Conservation (phyloP, 169 alveolate genomes). For the Cyclospora cayetanensis region DNA sequence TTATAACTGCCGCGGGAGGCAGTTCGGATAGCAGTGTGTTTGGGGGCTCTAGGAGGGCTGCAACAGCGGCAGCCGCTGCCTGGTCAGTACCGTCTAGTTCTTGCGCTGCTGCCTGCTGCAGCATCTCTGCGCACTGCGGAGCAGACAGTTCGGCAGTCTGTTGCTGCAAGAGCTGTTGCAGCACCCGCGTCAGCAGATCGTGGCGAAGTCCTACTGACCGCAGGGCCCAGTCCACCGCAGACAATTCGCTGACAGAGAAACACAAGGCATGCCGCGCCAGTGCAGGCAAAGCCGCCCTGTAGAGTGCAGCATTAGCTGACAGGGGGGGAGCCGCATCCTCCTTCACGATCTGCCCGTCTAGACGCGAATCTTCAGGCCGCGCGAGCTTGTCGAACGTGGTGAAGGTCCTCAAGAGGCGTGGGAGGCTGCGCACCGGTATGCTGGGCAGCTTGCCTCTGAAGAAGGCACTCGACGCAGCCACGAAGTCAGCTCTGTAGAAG, state of each 20-base stretch:
- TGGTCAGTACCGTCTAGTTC: neutral
- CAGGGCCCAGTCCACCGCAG: conserved; percentile 50
- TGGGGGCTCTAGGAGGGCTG: conserved; percentile 12
- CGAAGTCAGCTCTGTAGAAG: conserved; percentile 44
- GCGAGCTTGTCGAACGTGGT: conserved; percentile 60
- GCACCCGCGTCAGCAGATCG: conserved; percentile 41
- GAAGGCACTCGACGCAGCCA: conserved; percentile 23
- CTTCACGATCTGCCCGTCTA: neutral
- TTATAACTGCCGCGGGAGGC: neutral
- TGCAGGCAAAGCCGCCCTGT: conserved; percentile 47
- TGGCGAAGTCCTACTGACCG: conserved; percentile 55
- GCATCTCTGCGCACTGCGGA: conserved; percentile 1
- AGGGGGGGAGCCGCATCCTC: neutral
- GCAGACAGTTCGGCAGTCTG: conserved; percentile 18
- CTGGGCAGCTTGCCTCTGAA: conserved; percentile 13
- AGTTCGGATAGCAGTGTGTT: neutral
- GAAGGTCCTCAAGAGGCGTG: conserved; percentile 49
- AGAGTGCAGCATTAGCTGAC: conserved; percentile 15
- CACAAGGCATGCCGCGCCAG: conserved; percentile 33
- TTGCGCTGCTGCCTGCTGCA: conserved; percentile 42
- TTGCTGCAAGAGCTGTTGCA: conserved; percentile 50
- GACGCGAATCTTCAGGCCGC: neutral
- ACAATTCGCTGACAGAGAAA: conserved; percentile 9
- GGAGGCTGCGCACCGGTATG: conserved; percentile 62
- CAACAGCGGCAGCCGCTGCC: conserved; percentile 22